Evolutionary conservation across 179 eudicot species (phyloP).

Genomic region (Vitellaria paradoxa): DNA sequence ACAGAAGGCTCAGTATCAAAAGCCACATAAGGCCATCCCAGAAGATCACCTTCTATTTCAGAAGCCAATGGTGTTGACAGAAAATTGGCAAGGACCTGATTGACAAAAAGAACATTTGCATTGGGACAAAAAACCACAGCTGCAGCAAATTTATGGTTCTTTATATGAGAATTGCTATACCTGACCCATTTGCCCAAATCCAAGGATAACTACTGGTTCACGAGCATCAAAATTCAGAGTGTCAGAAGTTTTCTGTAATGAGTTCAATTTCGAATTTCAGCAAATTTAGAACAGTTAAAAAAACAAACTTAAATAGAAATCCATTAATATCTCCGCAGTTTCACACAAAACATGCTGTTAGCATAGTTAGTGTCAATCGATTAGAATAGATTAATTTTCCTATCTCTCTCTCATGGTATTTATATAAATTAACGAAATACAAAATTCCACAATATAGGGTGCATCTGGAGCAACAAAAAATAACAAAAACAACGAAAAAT

Average conservation of each 20-base stretch:
- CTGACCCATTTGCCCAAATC: constrained; percentile 99
- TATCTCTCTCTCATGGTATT: too few relatives aligned
- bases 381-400: too few relatives aligned
- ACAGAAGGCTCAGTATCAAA: constrained; percentile 90
- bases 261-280: constrained; percentile 7
- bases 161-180: constrained; percentile 28
- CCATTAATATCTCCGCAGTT: neutral
- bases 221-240: constrained; percentile 59
- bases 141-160: neutral
- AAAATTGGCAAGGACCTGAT: constrained; percentile 93
- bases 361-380: too few relatives aligned
- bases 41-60: constrained; percentile 54
- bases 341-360: neutral
- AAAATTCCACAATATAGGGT: too few relatives aligned
- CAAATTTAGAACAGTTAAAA: neutral
- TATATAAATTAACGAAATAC: too few relatives aligned
- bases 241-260: constrained; percentile 50
- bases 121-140: neutral
- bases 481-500: too few relatives aligned
- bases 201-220: constrained; percentile 93
- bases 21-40: constrained; percentile 88
- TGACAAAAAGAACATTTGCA: neutral
- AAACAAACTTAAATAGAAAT: neutral
- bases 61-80: constrained; percentile 78
- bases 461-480: too few relatives aligned